Evolutionary conservation across 2,329 filamentous ascomycete species (phyloP).

Genomic region (Trichoderma koningii): DNA sequence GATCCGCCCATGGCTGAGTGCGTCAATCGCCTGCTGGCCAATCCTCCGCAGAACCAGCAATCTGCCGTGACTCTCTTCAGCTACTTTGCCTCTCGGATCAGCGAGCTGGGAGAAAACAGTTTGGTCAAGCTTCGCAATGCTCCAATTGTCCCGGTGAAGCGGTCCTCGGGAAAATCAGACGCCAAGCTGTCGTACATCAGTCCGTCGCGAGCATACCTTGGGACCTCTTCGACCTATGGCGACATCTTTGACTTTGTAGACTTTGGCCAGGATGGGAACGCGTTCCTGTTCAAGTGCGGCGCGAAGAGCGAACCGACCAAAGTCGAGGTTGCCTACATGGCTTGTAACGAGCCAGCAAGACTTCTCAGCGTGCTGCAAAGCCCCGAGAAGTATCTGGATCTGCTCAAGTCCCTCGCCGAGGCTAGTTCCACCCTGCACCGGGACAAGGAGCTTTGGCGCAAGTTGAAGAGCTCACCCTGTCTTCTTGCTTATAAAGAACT

Average conservation of each 20-base stretch:
- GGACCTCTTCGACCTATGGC: conserved; percentile 67
- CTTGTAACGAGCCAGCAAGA: conserved; percentile 80
- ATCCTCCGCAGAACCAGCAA: conserved; percentile 66
- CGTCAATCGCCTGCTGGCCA: conserved; percentile 69
- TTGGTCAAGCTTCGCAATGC: conserved; percentile 63
- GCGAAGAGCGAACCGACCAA: conserved; percentile 91
- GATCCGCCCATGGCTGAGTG: conserved; percentile 80
- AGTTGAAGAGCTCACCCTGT: conserved; percentile 74
- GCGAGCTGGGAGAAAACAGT: conserved; percentile 67
- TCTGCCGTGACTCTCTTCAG: conserved; percentile 74
- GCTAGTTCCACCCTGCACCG: conserved; percentile 68
- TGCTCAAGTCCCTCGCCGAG: conserved; percentile 80
- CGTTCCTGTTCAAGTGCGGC: conserved; percentile 84
- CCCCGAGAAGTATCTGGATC: conserved; percentile 80
- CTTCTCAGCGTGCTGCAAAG: conserved; percentile 78
- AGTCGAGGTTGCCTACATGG: conserved; percentile 76
- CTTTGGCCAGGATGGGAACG: conserved; percentile 83
- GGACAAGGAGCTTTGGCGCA: conserved; percentile 75
- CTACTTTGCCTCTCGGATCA: conserved; percentile 78
- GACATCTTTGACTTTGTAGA: conserved; percentile 98
- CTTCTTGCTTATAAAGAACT: conserved; percentile 83
- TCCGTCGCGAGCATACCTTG: conserved; percentile 79
- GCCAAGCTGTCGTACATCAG: conserved; percentile 49
- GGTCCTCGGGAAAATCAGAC: conserved; percentile 47
- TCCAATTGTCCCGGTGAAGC: conserved; percentile 69